Evolutionary conservation across 2,329 filamentous ascomycete genomes (phyloP), one percentile per base, ranked within the genome.

Genomic region (Epichloe coenophiala): DNA sequence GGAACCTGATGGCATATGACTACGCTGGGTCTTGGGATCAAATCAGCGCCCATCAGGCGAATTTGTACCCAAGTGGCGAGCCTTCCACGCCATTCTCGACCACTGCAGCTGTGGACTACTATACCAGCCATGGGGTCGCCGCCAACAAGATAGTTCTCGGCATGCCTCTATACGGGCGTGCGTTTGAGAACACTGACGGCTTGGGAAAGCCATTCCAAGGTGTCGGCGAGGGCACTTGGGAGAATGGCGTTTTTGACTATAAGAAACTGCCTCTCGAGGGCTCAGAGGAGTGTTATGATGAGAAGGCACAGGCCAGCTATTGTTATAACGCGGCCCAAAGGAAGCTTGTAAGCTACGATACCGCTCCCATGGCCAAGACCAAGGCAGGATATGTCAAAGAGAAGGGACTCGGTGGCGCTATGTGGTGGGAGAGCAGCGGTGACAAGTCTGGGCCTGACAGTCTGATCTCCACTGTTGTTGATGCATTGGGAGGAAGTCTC

Each of bases 401-500:
- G 19, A 70, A 75, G 43, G 73, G 78, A 0, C 75, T 96, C 0
- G 90, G 89, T 2, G 91, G 91, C 17, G 88, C 78, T n/a, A 96
- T 97, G 90, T 97, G 88, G 88, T 95, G 89, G 89, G 90, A 96
- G 70, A 87, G 81, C 59, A 91, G 84, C 60, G 83, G 79, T 1
- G 91, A 96, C 64, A 83, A 81, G 61, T 62, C 67, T 3, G 81
- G 80, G 0, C 70, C 74, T 0, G 67, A 75, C 49, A 91, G 86
- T 58, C 63, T 96, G 61, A 88, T 90, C 50, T 69, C 66, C 6
- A 81, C 76, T 13, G 80, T 83, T 15, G 78, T 85, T 1, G 70
- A 76, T 35, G 69, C 66, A 0, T 65, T 87, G 11, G 83, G 81
- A 17, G 80, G 81, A 0, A 62, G 59, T 1, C 65, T 88, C 36